Percentiles rank a stretch among this genome's conserved stretches.
These are phyloP conservation scores for Rhodotorula sp. DNA, from an alignment of 1,284 basidiomycete species.

Conservation along the genomic window DNA sequence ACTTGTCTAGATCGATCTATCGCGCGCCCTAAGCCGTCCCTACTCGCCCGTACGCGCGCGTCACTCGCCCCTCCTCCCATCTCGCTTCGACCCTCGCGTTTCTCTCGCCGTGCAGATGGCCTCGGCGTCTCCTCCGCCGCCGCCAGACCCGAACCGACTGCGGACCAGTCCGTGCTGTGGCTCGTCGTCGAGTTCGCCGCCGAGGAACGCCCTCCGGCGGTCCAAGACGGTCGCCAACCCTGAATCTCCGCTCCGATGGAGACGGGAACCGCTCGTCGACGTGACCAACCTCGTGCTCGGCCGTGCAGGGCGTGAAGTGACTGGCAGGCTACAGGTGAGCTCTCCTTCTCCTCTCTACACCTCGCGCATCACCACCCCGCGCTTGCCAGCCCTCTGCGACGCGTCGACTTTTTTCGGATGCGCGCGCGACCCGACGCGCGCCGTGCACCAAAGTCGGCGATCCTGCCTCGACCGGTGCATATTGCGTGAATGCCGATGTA, in stretches of 20 bases:
- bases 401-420: slow-evolving; percentile 9
- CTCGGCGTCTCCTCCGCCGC: slow-evolving; percentile 23
- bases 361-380: no score
- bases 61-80: slow-evolving; percentile 1
- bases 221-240: slow-evolving; percentile 32
- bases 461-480: neutral
- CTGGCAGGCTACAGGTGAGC: slow-evolving; percentile 18
- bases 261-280: slow-evolving; percentile 26
- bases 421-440: neutral
- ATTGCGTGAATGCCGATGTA: neutral
- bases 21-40: no score
- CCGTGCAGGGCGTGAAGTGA: neutral
- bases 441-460: neutral
- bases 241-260: slow-evolving; percentile 21
- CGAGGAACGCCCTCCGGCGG: slow-evolving; percentile 11
- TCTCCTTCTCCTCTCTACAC: neutral
- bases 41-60: no score
- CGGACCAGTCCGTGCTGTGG: slow-evolving; percentile 1
- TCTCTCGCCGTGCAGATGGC: slow-evolving; percentile 1
- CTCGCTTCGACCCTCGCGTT: neutral
- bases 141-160: slow-evolving; percentile 20
- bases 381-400: slow-evolving; percentile 1
- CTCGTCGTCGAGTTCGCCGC: neutral
- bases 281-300: slow-evolving; percentile 31
- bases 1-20: neutral